These are phyloP conservation scores for Sabuloglossum arenarium DNA, from an alignment of 495 filamentous ascomycete species.

Conservation along the genomic window DNA sequence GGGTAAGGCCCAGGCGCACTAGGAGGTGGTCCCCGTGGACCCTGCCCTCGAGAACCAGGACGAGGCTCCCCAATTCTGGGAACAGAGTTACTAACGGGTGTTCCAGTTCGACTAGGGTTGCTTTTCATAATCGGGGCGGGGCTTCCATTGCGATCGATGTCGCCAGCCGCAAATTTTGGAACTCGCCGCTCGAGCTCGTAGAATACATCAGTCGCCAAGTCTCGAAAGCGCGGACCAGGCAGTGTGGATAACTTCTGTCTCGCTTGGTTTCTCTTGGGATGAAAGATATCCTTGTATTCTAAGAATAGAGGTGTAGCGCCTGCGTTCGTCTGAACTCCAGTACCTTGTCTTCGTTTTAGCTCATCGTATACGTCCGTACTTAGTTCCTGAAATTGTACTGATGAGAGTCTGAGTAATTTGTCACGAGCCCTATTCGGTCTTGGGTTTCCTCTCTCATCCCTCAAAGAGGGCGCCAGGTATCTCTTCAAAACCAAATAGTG, in stretches of 20 bases:
- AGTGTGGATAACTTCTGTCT: slow-evolving; percentile 82
- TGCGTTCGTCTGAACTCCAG: slow-evolving; percentile 26
- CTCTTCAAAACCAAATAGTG: slow-evolving; percentile 66
- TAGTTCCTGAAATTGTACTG: slow-evolving; percentile 87
- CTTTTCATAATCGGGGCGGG: slow-evolving; percentile 37
- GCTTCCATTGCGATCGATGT: slow-evolving; percentile 47
- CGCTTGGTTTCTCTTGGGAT: slow-evolving; percentile 92
- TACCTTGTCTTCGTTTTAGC: slow-evolving; percentile 61
- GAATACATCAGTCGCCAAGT: slow-evolving; percentile 88
- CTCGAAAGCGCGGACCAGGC: slow-evolving; percentile 62
- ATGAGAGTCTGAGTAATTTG: slow-evolving; percentile 72
- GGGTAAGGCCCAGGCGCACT: background rate
- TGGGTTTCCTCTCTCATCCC: slow-evolving; percentile 51
- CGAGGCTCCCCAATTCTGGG: slow-evolving; percentile 17
- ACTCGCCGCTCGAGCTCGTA: slow-evolving; percentile 83
- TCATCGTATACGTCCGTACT: slow-evolving; percentile 97
- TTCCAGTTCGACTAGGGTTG: slow-evolving; percentile 18
- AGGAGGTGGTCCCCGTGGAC: background rate
- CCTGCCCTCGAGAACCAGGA: slow-evolving; percentile 10
- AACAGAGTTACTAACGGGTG: slow-evolving; percentile 21
- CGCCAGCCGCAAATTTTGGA: slow-evolving; percentile 50
- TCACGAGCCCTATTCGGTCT: slow-evolving; percentile 76
- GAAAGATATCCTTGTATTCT: slow-evolving; percentile 66
- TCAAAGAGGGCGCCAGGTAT: slow-evolving; percentile 48
- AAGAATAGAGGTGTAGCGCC: slow-evolving; percentile 34